These are phyloP conservation scores for Pseudonitzschia multiseries DNA, from an alignment of 108 stramenopile genomes.

Conservation along the genomic window DNA sequence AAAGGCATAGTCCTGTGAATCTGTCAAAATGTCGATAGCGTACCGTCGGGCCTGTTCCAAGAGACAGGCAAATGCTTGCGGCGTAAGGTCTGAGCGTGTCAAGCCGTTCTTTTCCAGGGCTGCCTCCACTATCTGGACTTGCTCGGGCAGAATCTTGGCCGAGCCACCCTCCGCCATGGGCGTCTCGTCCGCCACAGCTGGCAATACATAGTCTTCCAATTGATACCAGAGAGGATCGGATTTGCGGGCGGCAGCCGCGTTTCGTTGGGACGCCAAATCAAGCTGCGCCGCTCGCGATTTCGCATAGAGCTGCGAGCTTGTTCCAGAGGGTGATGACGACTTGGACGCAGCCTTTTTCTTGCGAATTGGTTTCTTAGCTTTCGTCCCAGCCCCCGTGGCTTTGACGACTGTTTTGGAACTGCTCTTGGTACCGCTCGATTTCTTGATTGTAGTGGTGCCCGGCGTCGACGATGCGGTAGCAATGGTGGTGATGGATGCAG, in stretches of 20 bases:
- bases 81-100: conserved; percentile 61
- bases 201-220: conserved; percentile 43
- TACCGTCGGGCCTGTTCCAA: conserved; percentile 80
- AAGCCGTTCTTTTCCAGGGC: conserved; percentile 57
- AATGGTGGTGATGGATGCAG: background rate
- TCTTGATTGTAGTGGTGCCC: background rate
- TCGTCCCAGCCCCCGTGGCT: conserved; percentile 45
- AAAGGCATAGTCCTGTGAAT: conserved; percentile 80
- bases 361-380: conserved; percentile 30
- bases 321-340: conserved; percentile 9
- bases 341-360: conserved; percentile 23
- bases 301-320: conserved; percentile 19
- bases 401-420: conserved; percentile 39
- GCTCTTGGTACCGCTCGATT: conserved; percentile 30
- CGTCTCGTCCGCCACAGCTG: conserved; percentile 30
- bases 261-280: conserved; percentile 41
- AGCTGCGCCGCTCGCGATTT: conserved; percentile 39
- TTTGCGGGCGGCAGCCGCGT: conserved; percentile 34
- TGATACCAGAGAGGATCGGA: conserved; percentile 61
- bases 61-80: conserved; percentile 68
- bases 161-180: conserved; percentile 23
- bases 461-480: background rate
- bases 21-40: conserved; percentile 66
- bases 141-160: conserved; percentile 57
- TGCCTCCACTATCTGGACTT: conserved; percentile 59